Evolutionary conservation across 225 moss, liverwort and hornwort genomes (phyloP).

Genomic region (Sphagnum contortum): DNA sequence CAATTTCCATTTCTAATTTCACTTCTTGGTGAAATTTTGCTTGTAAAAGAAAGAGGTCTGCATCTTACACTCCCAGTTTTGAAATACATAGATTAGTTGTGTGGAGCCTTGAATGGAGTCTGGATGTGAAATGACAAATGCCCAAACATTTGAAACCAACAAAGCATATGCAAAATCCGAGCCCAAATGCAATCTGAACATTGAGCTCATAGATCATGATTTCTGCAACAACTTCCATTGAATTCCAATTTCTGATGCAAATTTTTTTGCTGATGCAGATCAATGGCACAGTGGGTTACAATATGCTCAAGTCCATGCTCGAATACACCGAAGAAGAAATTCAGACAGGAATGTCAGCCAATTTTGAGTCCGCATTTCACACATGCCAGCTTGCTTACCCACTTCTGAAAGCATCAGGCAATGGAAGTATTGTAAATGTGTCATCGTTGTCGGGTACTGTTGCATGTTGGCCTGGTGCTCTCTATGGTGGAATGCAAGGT

Average conservation of each 20-base stretch:
- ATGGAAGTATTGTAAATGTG: constrained; percentile 25
- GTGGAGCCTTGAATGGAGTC: too few relatives aligned
- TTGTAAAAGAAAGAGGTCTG: too few relatives aligned
- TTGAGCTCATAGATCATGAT: too few relatives aligned
- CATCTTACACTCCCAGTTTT: too few relatives aligned
- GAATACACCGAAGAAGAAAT: constrained; percentile 22
- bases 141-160: too few relatives aligned
- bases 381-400: constrained; percentile 29
- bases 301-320: constrained; percentile 12
- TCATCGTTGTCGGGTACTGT: constrained; percentile 29
- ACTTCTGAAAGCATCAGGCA: constrained; percentile 21
- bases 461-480: constrained; percentile 7
- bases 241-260: background rate
- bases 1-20: background rate
- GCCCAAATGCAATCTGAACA: background rate
- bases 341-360: constrained; percentile 7
- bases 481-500: constrained; percentile 30
- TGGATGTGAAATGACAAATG: too few relatives aligned
- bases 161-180: background rate
- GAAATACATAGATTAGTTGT: too few relatives aligned
- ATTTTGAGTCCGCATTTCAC: constrained; percentile 25
- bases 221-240: too few relatives aligned
- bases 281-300: constrained; percentile 22
- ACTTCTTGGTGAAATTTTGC: background rate
- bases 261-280: constrained; percentile 13